Base-by-base conservation (phyloP, 768 basidiomycete genomes). In the Rhodotorula kratochvilovae region DNA sequence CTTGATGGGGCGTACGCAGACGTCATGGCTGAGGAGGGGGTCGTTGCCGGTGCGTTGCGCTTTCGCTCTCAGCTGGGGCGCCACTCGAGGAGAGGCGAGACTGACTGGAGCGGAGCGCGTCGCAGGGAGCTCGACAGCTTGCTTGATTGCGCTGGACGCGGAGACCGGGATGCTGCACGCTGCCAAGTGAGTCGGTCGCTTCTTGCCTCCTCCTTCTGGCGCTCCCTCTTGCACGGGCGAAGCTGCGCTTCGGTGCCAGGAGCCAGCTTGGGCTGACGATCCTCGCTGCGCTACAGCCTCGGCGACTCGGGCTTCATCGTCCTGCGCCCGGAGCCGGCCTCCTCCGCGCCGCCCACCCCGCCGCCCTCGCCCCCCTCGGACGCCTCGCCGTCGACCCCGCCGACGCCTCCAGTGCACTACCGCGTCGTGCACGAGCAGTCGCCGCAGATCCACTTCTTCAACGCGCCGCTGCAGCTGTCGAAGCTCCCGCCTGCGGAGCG, bases 391-490 rank as follows among this genome's bases (percentile, higher is more conserved):
- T 3, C 51, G 12, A 11, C 46, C 6, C 13, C 63, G 25, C 29
- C 56, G 1, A 31, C 19, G 1, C 45, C 68, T 25, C 25, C 57
- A 0, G 53, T 55, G 19, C 6, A 19, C 19, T 63, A 66, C 61
- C 27, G 27, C 1, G 51, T 71, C 25, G 31, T 66, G 31, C 62
- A 70, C 33, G 27, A 57, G 33, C 54, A 65, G 29, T 29, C 50
- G 29, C 62, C 67, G 15, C 74, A 75, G 46, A 58, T 68, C 13
- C 58, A 70, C 65, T 63, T 67, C 56, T 64, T 68, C 75, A 78
- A 76, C 72, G 74, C 74, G 39, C 77, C 77, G 3, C 57, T 61
- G 36, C 77, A 78, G 51, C 74, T 78, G 17, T 65, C 72, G 53
- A 78, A 78, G 73, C 58, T 76, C 29, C 76, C 76, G 15, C 43